These are phyloP conservation scores for Trichoderma gamsii DNA, from an alignment of 495 filamentous ascomycete species.

Conservation along the genomic window DNA sequence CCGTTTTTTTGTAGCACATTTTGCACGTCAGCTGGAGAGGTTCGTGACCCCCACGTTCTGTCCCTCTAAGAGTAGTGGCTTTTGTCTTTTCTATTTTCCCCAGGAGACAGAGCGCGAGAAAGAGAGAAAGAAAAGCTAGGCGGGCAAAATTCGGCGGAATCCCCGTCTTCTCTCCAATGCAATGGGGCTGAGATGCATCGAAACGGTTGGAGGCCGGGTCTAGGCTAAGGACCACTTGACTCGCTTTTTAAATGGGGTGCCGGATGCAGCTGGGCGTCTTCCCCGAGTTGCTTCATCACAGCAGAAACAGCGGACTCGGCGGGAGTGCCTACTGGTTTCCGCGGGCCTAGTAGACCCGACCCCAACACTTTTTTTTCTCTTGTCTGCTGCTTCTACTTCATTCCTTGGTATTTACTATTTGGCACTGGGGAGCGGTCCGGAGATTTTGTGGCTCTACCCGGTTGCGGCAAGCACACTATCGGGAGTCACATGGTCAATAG, in stretches of 20 bases:
- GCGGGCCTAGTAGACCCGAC: not conserved
- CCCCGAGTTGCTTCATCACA: conserved; percentile 4
- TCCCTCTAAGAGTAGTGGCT: not conserved
- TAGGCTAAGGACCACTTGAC: not conserved
- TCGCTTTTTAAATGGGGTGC: not conserved
- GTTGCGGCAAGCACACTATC: not conserved
- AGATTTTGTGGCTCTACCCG: no score
- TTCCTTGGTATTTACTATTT: not conserved
- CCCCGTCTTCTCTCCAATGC: not conserved
- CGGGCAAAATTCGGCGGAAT: conserved; percentile 8
- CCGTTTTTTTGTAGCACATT: not conserved
- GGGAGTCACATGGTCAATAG: not conserved
- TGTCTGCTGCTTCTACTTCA: not conserved
- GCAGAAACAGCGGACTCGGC: not conserved
- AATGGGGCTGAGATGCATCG: conserved; percentile 12
- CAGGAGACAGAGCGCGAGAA: not conserved
- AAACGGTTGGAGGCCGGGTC: not conserved
- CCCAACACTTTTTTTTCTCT: not conserved
- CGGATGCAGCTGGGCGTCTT: not conserved
- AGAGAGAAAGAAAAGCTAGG: not conserved
- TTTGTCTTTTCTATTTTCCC: no score
- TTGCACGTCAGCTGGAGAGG: not conserved
- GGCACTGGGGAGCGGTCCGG: not conserved
- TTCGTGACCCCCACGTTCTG: conserved; percentile 3
- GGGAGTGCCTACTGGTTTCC: not conserved